A percentile compares a stretch with the other conserved stretches of the same genome.
phyloP scores from a whole-genome alignment of 805 yeast species.

The Ogataea pini region DNA sequence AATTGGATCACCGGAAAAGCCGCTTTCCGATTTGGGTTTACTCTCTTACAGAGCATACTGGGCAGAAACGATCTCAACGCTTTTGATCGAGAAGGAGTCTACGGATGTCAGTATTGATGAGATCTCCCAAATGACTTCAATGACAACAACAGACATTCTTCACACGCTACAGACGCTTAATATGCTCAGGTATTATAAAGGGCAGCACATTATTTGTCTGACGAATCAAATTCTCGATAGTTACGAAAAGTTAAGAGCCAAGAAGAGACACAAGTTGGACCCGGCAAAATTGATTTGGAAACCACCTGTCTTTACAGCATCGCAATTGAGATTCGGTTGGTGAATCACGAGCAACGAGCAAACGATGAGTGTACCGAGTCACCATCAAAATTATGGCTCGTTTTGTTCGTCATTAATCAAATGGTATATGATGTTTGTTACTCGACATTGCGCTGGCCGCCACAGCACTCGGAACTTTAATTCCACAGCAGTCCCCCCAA shows the following conservation, averaged over 20 bases:
- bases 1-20: conserved; percentile 96
- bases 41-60: conserved; percentile 93
- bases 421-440: conserved; percentile 53
- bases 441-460: conserved; percentile 72
- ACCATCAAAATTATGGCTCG: background rate
- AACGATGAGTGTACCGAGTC: too few species aligned
- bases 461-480: conserved; percentile 90
- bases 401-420: conserved; percentile 49
- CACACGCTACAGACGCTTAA: conserved; percentile 92
- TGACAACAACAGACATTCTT: conserved; percentile 94
- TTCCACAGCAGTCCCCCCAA: conserved; percentile 99
- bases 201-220: conserved; percentile 86
- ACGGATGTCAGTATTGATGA: conserved; percentile 77
- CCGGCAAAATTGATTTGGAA: conserved; percentile 80
- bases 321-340: conserved; percentile 96
- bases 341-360: too few species aligned
- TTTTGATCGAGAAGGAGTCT: conserved; percentile 61
- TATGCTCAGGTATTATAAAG: conserved; percentile 88
- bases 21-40: conserved; percentile 90
- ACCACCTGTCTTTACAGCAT: conserved; percentile 95
- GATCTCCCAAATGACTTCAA: conserved; percentile 78
- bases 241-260: conserved; percentile 65
- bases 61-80: conserved; percentile 83
- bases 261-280: conserved; percentile 74
- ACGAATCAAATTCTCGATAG: conserved; percentile 79